These are phyloP conservation scores for Dendrothele bispora DNA, from an alignment of 768 basidiomycete genomes.

Conservation along the genomic window DNA sequence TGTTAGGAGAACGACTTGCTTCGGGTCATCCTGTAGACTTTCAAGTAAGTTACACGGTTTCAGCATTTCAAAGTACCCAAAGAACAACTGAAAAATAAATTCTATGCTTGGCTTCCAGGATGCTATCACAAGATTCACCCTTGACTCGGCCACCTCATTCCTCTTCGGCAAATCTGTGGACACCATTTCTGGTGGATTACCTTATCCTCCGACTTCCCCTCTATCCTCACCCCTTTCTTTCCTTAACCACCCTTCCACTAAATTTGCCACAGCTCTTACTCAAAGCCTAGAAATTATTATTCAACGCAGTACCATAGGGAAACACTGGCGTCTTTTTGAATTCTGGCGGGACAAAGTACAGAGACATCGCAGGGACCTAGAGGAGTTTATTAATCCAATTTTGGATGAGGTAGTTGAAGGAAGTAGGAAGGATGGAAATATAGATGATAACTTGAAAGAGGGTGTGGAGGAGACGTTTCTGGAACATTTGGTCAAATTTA, in stretches of 20 bases:
- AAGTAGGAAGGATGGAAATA: slow-evolving; percentile 22
- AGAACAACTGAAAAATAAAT: too few species aligned
- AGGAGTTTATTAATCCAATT: slow-evolving; percentile 53
- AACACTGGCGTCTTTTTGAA: slow-evolving; percentile 51
- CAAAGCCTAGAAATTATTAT: slow-evolving; percentile 43
- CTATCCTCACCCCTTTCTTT: slow-evolving; percentile 28
- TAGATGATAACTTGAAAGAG: slow-evolving; percentile 8
- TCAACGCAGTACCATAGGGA: slow-evolving; percentile 38
- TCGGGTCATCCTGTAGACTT: slow-evolving; percentile 57
- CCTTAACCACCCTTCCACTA: too few species aligned
- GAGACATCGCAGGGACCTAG: slow-evolving; percentile 46
- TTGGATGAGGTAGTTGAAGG: slow-evolving; percentile 44
- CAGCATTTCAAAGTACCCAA: too few species aligned
- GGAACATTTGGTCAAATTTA: slow-evolving; percentile 52
- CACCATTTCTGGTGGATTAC: slow-evolving; percentile 45
- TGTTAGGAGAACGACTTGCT: slow-evolving; percentile 39
- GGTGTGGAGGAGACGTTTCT: slow-evolving; percentile 40
- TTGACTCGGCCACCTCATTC: slow-evolving; percentile 59
- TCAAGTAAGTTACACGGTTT: too few species aligned
- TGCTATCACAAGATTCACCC: slow-evolving; percentile 52
- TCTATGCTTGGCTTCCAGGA: slow-evolving; percentile 31
- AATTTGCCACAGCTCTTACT: slow-evolving; percentile 51
- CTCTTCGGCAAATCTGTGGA: slow-evolving; percentile 49
- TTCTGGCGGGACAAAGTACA: slow-evolving; percentile 48
- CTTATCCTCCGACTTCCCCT: slow-evolving; percentile 40